Base-by-base conservation (phyloP, 176 grass and related monocot genomes). In the Eleusine indica region DNA sequence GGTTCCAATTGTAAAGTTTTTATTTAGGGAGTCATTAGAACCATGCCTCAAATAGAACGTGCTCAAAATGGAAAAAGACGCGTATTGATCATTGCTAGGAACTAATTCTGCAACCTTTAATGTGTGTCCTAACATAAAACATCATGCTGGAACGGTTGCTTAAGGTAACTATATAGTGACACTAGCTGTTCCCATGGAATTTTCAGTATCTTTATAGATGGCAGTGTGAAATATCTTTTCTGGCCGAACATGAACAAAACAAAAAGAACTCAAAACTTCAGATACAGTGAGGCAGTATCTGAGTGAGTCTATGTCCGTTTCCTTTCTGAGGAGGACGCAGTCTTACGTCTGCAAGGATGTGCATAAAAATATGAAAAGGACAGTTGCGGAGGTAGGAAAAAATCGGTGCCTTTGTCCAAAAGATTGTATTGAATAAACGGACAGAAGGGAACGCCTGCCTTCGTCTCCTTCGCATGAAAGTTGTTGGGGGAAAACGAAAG, bases 281-380 rank as follows among this genome's bases (percentile, higher is more conserved):
- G 15, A 42, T 11, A 64, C 32, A 35, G 32, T 35, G 32, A 35
- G 32, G 32, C 32, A 35, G 32, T 35, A 10, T 14, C 10, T 1
- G 3, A 14, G 53, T 57, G 37, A 41, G 37, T 19, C 16, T 19
- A 0, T 21, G 16, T 9, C 37, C 6, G 5, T 67, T 67, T 18
- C 15, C 32, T 38, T 67, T 66, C 21, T 66, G 14, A 38, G 15
- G 30, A 67, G 5, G 64, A 37, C 5, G 4, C 6, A 68, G n/a
- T 54, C 78, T 19, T 42, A 56, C 9, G 56, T 77, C 63, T 77
- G 14, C 15, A 51, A 65, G 43, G 18, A 60, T 12, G 37, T 4
- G 4, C 52, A 42, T 7, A 19, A 3, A 66, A 79, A 79, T 74
- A 41, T 48, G 81, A 84, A 58, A 79, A 68, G 9, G 75, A 88